Evolutionary conservation across 306 rosid genomes (phyloP), one percentile per base, ranked within the genome.

Genomic region (Cicer pinnatifidum): DNA sequence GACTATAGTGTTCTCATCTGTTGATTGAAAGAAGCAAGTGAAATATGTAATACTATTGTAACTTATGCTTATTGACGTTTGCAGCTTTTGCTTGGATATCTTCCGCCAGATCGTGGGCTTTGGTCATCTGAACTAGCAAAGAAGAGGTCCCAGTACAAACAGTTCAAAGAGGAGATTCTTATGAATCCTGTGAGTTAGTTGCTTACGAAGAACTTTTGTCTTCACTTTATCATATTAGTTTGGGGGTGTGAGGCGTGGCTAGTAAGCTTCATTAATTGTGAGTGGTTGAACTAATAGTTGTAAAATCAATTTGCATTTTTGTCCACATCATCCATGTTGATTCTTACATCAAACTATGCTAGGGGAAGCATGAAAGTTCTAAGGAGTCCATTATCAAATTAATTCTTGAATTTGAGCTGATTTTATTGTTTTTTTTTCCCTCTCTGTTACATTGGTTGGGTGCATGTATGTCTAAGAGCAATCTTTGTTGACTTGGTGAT

Each of bases 151-250:
- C 97, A 95, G 77, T 95, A 90, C 81, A 91, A 90, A 66, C 96
- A 91, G 76, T 95, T 95, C 77, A 95, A 90, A 73, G 97, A 90
- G 11, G 99, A 95, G 13, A 88, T 91, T 77, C 82, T 95, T 82
- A 87, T 90, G 99, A 95, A 95, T 86, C 99, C 99, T 76, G 99
- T 95, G 90, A 83, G 99, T 86, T 82, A 78, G 80, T 72, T 75
- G 59, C 16, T 28, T 15, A 10, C 10, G 46, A 72, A 52, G 43
- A 53, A 59, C 48, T 35, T 1, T 7, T 40, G 10, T 16, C 12
- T 2, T 43, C 38, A 43, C 6, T 16, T 17, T 44, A 65, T 43
- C 12, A n/a, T 61, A 4, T 13, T 3, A 38, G 4, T 4, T 13
- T 15, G 7, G 45, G 7, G 43, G 13, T n/a, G 2, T 3, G 73